Evolutionary conservation across 805 yeast species (phyloP).

Genomic region (Monosporozyma solicola): DNA sequence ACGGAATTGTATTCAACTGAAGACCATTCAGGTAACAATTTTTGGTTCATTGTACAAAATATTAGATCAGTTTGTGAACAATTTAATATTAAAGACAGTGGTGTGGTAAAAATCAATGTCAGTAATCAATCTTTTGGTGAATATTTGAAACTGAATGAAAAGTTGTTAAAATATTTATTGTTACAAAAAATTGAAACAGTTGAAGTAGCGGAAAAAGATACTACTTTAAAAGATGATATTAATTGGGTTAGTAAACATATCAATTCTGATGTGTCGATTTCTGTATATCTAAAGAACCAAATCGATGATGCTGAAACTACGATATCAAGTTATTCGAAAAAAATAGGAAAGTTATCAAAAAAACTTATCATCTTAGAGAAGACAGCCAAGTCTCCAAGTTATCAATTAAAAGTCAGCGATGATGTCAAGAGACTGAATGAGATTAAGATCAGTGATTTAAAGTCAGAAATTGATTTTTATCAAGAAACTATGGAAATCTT

Average conservation of each 20-base stretch:
- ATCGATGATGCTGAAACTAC: constrained; percentile 78
- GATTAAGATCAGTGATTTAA: background rate
- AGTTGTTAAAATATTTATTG: background rate
- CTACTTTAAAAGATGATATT: constrained; percentile 59
- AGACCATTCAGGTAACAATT: constrained; percentile 64
- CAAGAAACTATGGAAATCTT: background rate
- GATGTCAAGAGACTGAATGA: constrained; percentile 53
- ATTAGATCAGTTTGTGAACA: constrained; percentile 87
- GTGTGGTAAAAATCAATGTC: constrained; percentile 70
- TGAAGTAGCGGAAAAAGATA: constrained; percentile 57
- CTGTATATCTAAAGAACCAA: constrained; percentile 72
- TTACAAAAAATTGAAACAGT: background rate
- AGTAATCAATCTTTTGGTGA: constrained; percentile 15
- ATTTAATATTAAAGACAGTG: constrained; percentile 51
- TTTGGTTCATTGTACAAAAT: constrained; percentile 75
- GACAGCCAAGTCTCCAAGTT: constrained; percentile 59
- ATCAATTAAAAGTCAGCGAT: constrained; percentile 70
- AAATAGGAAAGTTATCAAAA: constrained; percentile 55
- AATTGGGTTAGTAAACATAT: constrained; percentile 38
- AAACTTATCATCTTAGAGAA: constrained; percentile 54
- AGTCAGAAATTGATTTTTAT: background rate
- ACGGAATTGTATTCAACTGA: constrained; percentile 55
- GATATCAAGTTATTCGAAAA: constrained; percentile 67
- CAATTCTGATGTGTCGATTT: constrained; percentile 67
- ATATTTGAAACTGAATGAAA: background rate